Evolutionary conservation across 176 grass and related monocot genomes (phyloP).

Genomic region (Zizania latifolia): DNA sequence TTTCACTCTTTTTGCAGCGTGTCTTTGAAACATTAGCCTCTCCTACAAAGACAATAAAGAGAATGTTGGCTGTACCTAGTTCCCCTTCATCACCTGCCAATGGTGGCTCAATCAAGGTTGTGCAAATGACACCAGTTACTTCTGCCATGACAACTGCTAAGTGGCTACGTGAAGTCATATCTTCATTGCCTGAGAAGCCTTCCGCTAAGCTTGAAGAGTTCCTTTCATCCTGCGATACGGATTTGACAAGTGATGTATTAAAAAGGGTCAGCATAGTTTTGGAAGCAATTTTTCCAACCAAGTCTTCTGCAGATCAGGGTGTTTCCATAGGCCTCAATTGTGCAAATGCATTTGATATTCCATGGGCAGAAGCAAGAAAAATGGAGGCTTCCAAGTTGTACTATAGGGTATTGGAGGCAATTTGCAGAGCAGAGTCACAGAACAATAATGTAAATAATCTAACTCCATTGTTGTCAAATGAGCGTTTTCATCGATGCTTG

Average conservation of each 20-base stretch:
- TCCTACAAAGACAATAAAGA: slow-evolving; percentile 68
- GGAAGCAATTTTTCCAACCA: slow-evolving; percentile 82
- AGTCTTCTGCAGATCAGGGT: slow-evolving; percentile 33
- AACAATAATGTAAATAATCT: slow-evolving; percentile 59
- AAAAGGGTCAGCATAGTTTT: slow-evolving; percentile 68
- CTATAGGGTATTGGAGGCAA: slow-evolving; percentile 72
- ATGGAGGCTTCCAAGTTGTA: slow-evolving; percentile 89
- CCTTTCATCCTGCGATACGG: slow-evolving; percentile 60
- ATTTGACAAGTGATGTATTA: slow-evolving; percentile 45
- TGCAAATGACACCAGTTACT: slow-evolving; percentile 79
- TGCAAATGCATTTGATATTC: slow-evolving; percentile 59
- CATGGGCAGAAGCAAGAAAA: slow-evolving; percentile 92
- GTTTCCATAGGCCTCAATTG: slow-evolving; percentile 50
- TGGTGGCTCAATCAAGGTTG: slow-evolving; percentile 51
- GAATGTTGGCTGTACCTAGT: slow-evolving; percentile 55
- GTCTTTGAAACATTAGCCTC: slow-evolving; percentile 67
- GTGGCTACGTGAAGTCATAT: slow-evolving; percentile 90
- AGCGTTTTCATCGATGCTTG: slow-evolving; percentile 89
- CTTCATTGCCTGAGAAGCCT: slow-evolving; percentile 61
- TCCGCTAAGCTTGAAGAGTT: slow-evolving; percentile 65
- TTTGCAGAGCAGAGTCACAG: slow-evolving; percentile 66
- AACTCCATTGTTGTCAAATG: slow-evolving; percentile 71
- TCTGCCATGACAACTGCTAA: slow-evolving; percentile 94
- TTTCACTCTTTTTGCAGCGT: slow-evolving; percentile 52
- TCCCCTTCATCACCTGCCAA: slow-evolving; percentile 60